A percentile compares a stretch with the other conserved stretches of the same genome.
Evolutionary conservation across 192 early-diverging fungal species (phyloP).

Genomic region (Coemansia sp.): DNA sequence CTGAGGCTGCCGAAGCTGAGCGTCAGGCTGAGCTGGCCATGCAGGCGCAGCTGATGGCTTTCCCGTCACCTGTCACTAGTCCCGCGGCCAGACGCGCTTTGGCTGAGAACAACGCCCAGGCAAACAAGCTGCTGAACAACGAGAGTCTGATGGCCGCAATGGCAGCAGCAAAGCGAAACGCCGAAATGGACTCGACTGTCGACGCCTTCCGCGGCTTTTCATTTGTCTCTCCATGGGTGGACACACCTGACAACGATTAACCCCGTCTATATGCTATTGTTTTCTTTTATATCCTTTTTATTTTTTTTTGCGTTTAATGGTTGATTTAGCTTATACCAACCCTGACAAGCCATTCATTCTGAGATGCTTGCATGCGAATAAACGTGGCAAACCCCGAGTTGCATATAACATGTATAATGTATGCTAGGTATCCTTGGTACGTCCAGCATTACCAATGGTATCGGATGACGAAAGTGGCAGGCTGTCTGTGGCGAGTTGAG

Average conservation of each 20-base stretch:
- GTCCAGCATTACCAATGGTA: too few species aligned
- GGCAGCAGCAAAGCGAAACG: conserved; percentile 7
- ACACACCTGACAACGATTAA: conserved; percentile 32
- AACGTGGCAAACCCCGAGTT: too few species aligned
- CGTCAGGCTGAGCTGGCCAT: conserved; percentile 41
- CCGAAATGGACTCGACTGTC: conserved; percentile 12
- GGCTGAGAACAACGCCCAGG: background rate
- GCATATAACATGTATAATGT: too few species aligned
- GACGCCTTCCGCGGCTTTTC: conserved; percentile 56
- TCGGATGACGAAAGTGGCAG: too few species aligned
- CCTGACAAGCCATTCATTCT: too few species aligned
- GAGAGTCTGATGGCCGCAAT: conserved; percentile 10
- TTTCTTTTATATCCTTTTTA: too few species aligned
- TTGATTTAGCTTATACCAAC: too few species aligned
- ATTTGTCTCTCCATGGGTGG: conserved; percentile 52
- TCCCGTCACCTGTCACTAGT: conserved; percentile 39
- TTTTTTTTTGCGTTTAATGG: too few species aligned
- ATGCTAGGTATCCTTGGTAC: too few species aligned
- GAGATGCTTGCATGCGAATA: too few species aligned
- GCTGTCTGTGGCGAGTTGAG: too few species aligned
- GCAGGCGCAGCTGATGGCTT: conserved; percentile 43
- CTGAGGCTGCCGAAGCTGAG: conserved; percentile 48
- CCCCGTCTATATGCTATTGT: background rate
- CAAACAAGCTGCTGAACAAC: conserved; percentile 1
- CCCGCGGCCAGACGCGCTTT: conserved; percentile 5